Conservation (phyloP, 352 stramenopile genomes). For the Globisporangium nagaii region DNA sequence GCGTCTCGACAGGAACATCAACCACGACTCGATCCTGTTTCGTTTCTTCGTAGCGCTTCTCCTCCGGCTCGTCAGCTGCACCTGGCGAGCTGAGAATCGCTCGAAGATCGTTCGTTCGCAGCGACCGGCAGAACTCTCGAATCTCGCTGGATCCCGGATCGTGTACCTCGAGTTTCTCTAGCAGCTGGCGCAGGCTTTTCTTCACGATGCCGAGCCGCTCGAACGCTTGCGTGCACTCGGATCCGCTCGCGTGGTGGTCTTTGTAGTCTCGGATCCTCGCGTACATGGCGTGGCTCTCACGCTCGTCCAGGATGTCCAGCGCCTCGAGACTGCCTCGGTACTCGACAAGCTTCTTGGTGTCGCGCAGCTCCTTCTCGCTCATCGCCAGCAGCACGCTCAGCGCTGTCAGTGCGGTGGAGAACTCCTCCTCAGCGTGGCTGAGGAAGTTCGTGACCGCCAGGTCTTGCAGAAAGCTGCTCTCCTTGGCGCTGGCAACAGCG, state of each 20-base stretch:
- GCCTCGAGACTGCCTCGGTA: constrained; percentile 63
- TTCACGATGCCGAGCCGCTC: constrained; percentile 47
- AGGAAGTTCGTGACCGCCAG: constrained; percentile 67
- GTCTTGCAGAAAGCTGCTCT: constrained; percentile 54
- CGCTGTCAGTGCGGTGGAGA: constrained; percentile 70
- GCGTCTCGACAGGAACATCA: background rate
- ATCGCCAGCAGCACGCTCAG: constrained; percentile 71
- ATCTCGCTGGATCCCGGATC: constrained; percentile 42
- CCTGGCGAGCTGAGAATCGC: constrained; percentile 13
- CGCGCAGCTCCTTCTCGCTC: constrained; percentile 45
- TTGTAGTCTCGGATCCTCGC: constrained; percentile 20
- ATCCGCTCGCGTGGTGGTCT: constrained; percentile 19
- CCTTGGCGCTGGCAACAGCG: constrained; percentile 15
- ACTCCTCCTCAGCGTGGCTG: constrained; percentile 66
- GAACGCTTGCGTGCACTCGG: constrained; percentile 39
- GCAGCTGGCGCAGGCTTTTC: constrained; percentile 47
- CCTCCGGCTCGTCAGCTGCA: background rate
- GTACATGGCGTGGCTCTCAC: constrained; percentile 50
- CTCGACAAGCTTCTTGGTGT: constrained; percentile 52
- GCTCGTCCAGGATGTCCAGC: constrained; percentile 63
- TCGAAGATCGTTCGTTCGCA: constrained; percentile 34
- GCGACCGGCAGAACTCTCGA: constrained; percentile 34
- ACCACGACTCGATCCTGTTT: background rate
- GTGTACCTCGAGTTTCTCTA: constrained; percentile 48
- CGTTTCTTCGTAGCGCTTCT: background rate